Conservation (phyloP, 2,329 filamentous ascomycete species). For the Blastomyces parvus region DNA sequence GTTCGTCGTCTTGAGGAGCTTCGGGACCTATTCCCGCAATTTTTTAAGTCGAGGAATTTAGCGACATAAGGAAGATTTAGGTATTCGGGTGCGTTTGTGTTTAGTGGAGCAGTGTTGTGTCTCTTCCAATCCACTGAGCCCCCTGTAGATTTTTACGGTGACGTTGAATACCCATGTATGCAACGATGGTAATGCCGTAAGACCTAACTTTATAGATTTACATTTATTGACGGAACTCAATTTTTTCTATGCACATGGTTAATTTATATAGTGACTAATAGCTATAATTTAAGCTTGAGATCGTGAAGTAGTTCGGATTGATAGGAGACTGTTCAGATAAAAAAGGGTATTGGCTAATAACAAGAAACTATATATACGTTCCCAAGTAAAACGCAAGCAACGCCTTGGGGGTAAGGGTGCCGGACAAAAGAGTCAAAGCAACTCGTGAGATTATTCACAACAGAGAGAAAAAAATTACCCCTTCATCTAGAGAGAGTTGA, state of each 20-base stretch:
- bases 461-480: not conserved
- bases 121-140: not conserved
- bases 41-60: conserved; percentile 55
- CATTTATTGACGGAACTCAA: not conserved
- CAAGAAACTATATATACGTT: not conserved
- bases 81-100: not conserved
- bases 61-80: not conserved
- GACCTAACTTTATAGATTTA: not conserved
- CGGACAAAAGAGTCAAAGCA: too few species aligned
- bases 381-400: not conserved
- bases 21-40: conserved; percentile 64
- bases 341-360: not conserved
- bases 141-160: not conserved
- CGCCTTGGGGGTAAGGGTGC: not conserved
- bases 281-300: not conserved
- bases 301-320: not conserved
- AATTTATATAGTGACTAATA: not conserved
- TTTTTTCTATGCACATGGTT: not conserved
- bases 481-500: not conserved
- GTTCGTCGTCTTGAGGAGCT: conserved; percentile 69
- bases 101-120: too few species aligned
- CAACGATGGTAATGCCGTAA: not conserved
- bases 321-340: not conserved
- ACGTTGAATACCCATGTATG: not conserved
- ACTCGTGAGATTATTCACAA: not conserved